These are phyloP conservation scores for Aureobasidium sp. DNA, from an alignment of 2,329 filamentous ascomycete species.

Conservation along the genomic window DNA sequence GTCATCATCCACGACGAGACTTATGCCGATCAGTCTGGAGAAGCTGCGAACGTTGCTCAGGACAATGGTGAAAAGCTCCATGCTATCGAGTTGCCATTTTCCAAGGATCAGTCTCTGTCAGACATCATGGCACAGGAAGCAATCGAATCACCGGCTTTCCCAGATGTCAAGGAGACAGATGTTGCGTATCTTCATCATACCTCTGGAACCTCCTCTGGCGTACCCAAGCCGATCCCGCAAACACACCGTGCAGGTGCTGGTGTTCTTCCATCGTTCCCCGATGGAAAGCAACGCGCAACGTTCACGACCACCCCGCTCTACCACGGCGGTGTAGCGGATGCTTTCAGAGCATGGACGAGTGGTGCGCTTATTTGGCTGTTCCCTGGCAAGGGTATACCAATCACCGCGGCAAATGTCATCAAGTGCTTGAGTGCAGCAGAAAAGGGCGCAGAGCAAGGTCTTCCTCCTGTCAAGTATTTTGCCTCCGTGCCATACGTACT, in stretches of 20 bases:
- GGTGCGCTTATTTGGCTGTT: conserved; percentile 57
- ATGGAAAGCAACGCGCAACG: conserved; percentile 38
- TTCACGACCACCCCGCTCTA: conserved; percentile 62
- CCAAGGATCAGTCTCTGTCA: not conserved
- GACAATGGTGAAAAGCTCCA: conserved; percentile 18
- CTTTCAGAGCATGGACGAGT: conserved; percentile 56
- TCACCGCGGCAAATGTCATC: conserved; percentile 50
- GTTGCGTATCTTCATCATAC: conserved; percentile 57
- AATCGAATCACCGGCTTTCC: not conserved
- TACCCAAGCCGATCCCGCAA: conserved; percentile 58
- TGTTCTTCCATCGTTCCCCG: conserved; percentile 45
- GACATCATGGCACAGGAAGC: not conserved
- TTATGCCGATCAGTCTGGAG: conserved; percentile 29
- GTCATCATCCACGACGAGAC: conserved; percentile 42
- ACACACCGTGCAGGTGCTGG: conserved; percentile 50
- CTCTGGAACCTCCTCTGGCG: conserved; percentile 57
- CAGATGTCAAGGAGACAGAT: conserved; percentile 28
- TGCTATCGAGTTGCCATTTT: conserved; percentile 17
- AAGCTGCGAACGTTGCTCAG: conserved; percentile 21
- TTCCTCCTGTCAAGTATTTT: conserved; percentile 48
- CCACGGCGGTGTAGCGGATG: conserved; percentile 58
- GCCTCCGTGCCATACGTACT: conserved; percentile 56
- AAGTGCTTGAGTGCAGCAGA: conserved; percentile 39
- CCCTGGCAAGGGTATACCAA: conserved; percentile 48
- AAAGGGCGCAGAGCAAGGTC: conserved; percentile 18